Percentiles rank a stretch among this genome's conserved stretches.
Evolutionary conservation across 169 alveolate genomes (phyloP).

Genomic region (Eimeria acervulina): DNA sequence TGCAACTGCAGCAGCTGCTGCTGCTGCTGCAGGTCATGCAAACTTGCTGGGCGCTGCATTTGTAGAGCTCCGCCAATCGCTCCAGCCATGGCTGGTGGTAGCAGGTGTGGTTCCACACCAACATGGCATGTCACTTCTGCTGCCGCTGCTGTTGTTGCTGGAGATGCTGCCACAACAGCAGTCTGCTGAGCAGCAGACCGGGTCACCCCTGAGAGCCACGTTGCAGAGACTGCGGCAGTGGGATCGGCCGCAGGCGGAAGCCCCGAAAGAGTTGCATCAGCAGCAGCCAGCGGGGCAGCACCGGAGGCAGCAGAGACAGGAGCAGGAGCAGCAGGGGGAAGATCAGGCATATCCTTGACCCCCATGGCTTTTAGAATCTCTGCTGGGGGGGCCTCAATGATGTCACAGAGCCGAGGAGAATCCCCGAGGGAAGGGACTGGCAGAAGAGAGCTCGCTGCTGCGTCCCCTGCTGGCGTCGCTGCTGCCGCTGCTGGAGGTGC

Average conservation of each 20-base stretch:
- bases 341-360: conserved; percentile 22
- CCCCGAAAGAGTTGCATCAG: background rate
- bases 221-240: conserved; percentile 15
- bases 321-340: conserved; percentile 25
- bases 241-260: conserved; percentile 6
- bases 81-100: conserved; percentile 38
- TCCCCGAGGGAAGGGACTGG: conserved; percentile 42
- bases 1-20: conserved; percentile 3
- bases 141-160: conserved; percentile 25
- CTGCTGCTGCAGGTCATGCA: conserved; percentile 21
- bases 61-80: background rate
- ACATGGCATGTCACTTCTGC: background rate
- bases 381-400: conserved; percentile 64
- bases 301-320: conserved; percentile 5
- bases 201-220: conserved; percentile 51
- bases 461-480: background rate
- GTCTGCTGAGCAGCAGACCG: background rate
- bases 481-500: conserved; percentile 6
- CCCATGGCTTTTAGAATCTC: conserved; percentile 68
- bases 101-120: background rate
- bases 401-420: conserved; percentile 69
- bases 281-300: conserved; percentile 16
- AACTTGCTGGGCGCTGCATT: background rate
- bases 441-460: background rate
- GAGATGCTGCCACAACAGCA: background rate